A percentile compares a stretch with the other conserved stretches of the same genome.
Conservation (phyloP, 176 grass and related monocot genomes). For the Bonia amplexicaulis region DNA sequence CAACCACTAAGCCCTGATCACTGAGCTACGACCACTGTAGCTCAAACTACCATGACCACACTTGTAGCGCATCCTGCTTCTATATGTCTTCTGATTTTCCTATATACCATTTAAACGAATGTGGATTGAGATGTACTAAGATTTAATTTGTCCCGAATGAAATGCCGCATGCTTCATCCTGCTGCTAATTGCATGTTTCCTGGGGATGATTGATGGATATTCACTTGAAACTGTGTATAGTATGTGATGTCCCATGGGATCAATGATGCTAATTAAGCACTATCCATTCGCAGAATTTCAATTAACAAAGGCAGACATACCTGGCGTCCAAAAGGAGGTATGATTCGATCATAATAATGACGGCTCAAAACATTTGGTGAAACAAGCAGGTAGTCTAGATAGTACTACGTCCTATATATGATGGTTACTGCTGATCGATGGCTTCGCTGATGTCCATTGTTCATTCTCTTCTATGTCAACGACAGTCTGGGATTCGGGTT, state of each 20-base stretch:
- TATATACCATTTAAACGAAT: too few species aligned
- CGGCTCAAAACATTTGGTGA: neutral
- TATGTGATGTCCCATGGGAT: neutral
- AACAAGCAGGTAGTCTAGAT: neutral
- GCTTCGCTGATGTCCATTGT: neutral
- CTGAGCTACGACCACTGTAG: too few species aligned
- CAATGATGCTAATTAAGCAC: neutral
- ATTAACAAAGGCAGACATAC: neutral
- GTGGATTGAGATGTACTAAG: too few species aligned
- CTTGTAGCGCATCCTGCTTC: too few species aligned
- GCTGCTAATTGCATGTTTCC: too few species aligned
- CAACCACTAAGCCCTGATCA: too few species aligned
- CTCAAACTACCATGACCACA: too few species aligned
- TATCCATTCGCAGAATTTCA: neutral
- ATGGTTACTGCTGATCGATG: conserved; percentile 6
- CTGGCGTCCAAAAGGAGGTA: neutral
- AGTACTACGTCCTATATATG: neutral
- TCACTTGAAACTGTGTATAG: neutral
- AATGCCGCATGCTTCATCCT: too few species aligned
- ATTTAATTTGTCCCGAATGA: too few species aligned
- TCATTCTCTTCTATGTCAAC: neutral
- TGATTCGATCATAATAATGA: neutral
- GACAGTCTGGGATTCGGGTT: neutral
- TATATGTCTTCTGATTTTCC: too few species aligned
- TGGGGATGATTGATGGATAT: neutral